These are phyloP conservation scores for Excoecaria cochinchinensis DNA, from an alignment of 345 rosid species.

Conservation along the genomic window DNA sequence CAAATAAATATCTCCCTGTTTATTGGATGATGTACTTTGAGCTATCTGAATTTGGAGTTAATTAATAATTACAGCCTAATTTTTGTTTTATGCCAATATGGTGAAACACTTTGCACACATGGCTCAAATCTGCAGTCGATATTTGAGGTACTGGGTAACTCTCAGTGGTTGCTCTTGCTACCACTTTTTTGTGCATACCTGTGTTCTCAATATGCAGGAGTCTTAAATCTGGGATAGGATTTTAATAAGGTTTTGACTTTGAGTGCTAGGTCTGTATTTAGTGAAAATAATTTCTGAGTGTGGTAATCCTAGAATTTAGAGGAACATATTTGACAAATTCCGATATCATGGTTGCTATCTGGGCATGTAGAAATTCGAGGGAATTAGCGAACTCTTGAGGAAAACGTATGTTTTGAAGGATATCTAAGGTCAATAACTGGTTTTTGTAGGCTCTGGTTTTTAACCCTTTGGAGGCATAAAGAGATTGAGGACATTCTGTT, in stretches of 20 bases:
- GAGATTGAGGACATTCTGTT: background rate
- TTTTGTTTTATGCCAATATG: background rate
- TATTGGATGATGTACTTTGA: background rate
- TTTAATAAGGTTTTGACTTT: background rate
- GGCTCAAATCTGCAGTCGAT: slow-evolving; percentile 4
- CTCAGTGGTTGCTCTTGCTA: background rate
- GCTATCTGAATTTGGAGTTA: background rate
- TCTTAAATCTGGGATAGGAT: background rate
- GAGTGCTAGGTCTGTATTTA: background rate
- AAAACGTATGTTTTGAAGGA: background rate
- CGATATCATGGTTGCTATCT: background rate
- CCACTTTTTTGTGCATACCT: background rate
- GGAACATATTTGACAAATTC: background rate
- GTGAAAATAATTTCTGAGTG: background rate
- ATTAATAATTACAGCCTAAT: background rate
- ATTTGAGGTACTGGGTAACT: background rate
- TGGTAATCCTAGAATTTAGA: background rate
- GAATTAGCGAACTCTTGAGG: background rate
- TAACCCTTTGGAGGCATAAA: background rate
- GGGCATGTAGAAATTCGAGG: too few relatives aligned
- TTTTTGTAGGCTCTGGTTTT: slow-evolving; percentile 1
- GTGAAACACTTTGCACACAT: background rate
- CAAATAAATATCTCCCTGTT: background rate
- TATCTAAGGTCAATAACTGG: background rate
- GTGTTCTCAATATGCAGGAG: background rate